Conservation (phyloP, 2,329 filamentous ascomycete genomes). For the Cladophialophora psammophila region DNA sequence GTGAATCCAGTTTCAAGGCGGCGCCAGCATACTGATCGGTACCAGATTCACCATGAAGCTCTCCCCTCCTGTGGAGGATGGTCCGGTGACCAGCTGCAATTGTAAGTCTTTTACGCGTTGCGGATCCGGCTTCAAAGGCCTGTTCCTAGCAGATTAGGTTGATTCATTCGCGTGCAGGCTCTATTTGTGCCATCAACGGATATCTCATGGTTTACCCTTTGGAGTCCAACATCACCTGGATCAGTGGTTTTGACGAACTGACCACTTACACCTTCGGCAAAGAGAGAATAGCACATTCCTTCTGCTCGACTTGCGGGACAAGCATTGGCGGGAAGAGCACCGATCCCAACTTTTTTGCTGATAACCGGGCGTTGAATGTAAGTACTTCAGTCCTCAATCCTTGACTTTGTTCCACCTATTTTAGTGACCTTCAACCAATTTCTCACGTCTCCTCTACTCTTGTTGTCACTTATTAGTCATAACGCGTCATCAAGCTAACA, state of each 20-base stretch:
- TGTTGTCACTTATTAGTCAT: not conserved
- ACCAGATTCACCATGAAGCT: conserved; percentile 40
- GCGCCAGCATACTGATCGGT: conserved; percentile 13
- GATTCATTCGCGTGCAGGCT: conserved; percentile 35
- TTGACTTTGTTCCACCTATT: not conserved
- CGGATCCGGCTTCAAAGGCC: not conserved
- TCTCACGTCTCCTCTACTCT: not conserved
- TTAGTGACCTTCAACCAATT: conserved; percentile 3
- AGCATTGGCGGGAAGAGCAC: conserved; percentile 42
- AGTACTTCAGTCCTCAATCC: conserved; percentile 2
- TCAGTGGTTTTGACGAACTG: conserved; percentile 39
- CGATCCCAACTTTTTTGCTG: conserved; percentile 38
- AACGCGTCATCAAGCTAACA: conserved; percentile 1
- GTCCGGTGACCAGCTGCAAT: conserved; percentile 39
- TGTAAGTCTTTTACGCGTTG: conserved; percentile 28
- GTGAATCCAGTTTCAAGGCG: not conserved
- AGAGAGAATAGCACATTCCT: conserved; percentile 42
- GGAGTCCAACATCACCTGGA: conserved; percentile 39
- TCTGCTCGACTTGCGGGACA: conserved; percentile 45
- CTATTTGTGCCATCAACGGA: conserved; percentile 45
- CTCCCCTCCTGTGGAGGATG: conserved; percentile 39
- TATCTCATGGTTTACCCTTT: conserved; percentile 44
- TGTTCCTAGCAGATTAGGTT: conserved; percentile 1
- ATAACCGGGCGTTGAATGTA: conserved; percentile 45
- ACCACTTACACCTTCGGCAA: conserved; percentile 44